Evolutionary conservation across 495 filamentous ascomycete genomes (phyloP).

Genomic region (Glonium stellatum): DNA sequence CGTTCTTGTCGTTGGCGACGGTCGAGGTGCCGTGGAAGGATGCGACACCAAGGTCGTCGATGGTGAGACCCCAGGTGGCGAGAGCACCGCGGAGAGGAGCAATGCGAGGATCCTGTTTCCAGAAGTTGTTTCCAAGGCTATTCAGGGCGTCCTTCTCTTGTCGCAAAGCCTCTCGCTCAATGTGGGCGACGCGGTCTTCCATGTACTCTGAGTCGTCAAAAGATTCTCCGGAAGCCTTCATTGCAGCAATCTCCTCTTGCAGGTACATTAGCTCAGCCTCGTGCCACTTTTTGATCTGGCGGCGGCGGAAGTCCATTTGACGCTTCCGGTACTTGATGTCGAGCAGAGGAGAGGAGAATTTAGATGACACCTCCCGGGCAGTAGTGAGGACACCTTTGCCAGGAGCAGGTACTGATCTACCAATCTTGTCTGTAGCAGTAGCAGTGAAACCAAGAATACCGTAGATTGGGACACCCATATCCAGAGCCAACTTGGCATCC

Average conservation of each 20-base stretch:
- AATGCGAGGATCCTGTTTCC: constrained; percentile 89
- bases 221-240: constrained; percentile 74
- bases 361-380: constrained; percentile 80
- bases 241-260: constrained; percentile 82
- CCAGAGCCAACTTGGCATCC: constrained; percentile 88
- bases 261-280: constrained; percentile 90
- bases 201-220: constrained; percentile 81
- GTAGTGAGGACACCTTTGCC: constrained; percentile 97
- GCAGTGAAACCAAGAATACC: constrained; percentile 89
- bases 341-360: constrained; percentile 88
- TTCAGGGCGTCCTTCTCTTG: constrained; percentile 88
- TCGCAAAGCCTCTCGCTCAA: constrained; percentile 78
- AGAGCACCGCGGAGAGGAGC: constrained; percentile 91
- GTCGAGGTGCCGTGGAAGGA: constrained; percentile 99
- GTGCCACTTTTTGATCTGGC: constrained; percentile 91
- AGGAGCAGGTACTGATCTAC: constrained; percentile 90
- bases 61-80: constrained; percentile 94
- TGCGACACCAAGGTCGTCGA: constrained; percentile 89
- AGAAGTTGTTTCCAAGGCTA: constrained; percentile 95
- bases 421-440: constrained; percentile 99
- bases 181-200: constrained; percentile 75
- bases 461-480: constrained; percentile 98
- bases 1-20: constrained; percentile 99
- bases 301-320: constrained; percentile 85
- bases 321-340: constrained; percentile 95